These are phyloP conservation scores for Fusarium sp. DNA, from an alignment of 2,329 filamentous ascomycete genomes.

Conservation along the genomic window DNA sequence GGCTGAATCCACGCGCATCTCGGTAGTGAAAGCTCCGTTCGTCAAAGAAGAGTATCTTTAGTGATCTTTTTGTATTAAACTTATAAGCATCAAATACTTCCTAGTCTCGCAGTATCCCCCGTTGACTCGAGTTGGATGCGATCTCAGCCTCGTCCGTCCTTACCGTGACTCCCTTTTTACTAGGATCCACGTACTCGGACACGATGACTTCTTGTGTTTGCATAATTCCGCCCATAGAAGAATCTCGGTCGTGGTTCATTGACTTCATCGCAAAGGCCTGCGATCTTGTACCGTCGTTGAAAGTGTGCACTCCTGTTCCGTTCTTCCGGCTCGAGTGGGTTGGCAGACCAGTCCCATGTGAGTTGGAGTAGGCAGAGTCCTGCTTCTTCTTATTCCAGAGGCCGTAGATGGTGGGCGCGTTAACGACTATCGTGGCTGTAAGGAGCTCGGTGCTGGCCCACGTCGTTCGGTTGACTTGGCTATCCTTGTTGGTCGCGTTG, in stretches of 20 bases:
- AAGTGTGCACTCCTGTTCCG: not conserved
- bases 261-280: not conserved
- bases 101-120: not conserved
- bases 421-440: slow-evolving; percentile 50
- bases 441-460: slow-evolving; percentile 54
- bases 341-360: not conserved
- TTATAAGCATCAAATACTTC: not conserved
- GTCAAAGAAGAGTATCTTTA: not conserved
- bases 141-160: not conserved
- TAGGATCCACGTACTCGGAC: not conserved
- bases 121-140: not conserved
- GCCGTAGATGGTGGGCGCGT: slow-evolving; percentile 52
- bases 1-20: not conserved
- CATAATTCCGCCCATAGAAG: not conserved
- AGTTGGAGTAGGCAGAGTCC: not conserved
- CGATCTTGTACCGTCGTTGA: not conserved
- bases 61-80: not conserved
- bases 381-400: slow-evolving; percentile 46
- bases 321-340: not conserved
- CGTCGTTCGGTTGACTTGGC: slow-evolving; percentile 51
- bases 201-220: slow-evolving; percentile 2
- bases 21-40: not conserved
- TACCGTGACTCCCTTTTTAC: not conserved
- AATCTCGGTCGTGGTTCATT: not conserved
- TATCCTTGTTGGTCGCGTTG: slow-evolving; percentile 49